Conservation (phyloP, 192 early-diverging fungal genomes). For the Backusella psychrophila region DNA sequence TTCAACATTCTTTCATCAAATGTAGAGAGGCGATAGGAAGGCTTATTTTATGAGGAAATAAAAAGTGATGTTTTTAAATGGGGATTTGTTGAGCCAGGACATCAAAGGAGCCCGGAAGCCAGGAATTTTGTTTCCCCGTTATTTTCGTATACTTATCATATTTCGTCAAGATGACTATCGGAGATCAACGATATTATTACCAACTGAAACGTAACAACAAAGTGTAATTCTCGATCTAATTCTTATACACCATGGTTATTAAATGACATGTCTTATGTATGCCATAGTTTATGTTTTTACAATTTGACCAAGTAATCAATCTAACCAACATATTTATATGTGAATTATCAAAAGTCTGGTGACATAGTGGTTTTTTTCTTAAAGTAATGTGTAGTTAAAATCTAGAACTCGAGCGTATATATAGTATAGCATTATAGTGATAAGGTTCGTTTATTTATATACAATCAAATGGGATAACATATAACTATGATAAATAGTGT, state of each 20-base stretch:
- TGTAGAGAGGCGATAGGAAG: background rate
- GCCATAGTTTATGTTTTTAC: background rate
- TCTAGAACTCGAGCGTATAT: background rate
- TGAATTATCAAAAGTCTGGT: background rate
- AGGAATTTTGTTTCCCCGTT: background rate
- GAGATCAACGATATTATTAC: background rate
- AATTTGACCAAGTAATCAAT: background rate
- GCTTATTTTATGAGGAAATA: background rate
- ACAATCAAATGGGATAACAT: too few species aligned
- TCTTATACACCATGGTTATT: background rate
- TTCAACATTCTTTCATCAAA: too few species aligned
- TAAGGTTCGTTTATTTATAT: background rate
- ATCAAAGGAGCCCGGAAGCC: background rate
- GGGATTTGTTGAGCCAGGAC: background rate
- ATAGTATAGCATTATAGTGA: background rate
- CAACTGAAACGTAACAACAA: background rate
- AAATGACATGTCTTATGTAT: background rate
- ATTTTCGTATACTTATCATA: background rate
- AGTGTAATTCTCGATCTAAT: background rate
- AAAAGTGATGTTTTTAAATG: background rate
- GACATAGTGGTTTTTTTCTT: background rate
- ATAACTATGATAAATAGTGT: too few species aligned
- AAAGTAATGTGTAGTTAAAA: background rate
- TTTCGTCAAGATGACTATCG: background rate
- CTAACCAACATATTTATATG: background rate